Conservation (phyloP, 2,329 filamentous ascomycete species). For the Aspergillus spinulosporus region DNA sequence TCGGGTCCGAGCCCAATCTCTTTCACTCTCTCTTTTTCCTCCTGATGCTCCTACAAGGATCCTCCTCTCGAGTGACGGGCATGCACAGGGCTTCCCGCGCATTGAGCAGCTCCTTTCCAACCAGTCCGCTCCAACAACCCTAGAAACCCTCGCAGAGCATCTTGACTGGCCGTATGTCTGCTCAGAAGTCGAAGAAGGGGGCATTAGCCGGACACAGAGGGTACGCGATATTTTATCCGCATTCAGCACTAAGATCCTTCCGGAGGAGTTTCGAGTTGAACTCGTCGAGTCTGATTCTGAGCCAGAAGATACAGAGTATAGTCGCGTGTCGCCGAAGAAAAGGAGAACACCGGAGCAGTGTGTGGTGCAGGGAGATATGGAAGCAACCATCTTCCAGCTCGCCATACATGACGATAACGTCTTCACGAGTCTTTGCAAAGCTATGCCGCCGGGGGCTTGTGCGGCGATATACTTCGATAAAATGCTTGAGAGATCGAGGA, state of each 20-base stretch:
- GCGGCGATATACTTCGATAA: slow-evolving; percentile 49
- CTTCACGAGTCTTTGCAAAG: slow-evolving; percentile 43
- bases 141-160: slow-evolving; percentile 35
- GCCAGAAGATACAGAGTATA: background rate
- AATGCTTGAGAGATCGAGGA: slow-evolving; percentile 36
- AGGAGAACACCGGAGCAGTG: slow-evolving; percentile 41
- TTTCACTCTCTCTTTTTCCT: slow-evolving; percentile 25
- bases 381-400: slow-evolving; percentile 48
- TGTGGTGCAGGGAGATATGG: slow-evolving; percentile 47
- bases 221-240: slow-evolving; percentile 49
- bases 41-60: slow-evolving; percentile 25
- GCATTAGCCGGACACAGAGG: slow-evolving; percentile 41
- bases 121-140: slow-evolving; percentile 20
- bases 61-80: slow-evolving; percentile 34
- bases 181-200: slow-evolving; percentile 24
- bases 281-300: slow-evolving; percentile 29
- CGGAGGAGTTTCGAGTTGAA: slow-evolving; percentile 45
- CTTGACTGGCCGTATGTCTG: slow-evolving; percentile 39
- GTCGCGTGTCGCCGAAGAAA: background rate
- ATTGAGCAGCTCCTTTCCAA: slow-evolving; percentile 34
- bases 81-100: slow-evolving; percentile 30
- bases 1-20: slow-evolving; percentile 40
- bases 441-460: slow-evolving; percentile 44
- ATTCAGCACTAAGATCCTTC: slow-evolving; percentile 42
- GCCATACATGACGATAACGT: slow-evolving; percentile 47